Evolutionary conservation across 306 rosid species (phyloP), one percentile per base, ranked within the genome.

Genomic region (Cucurbita pepo): DNA sequence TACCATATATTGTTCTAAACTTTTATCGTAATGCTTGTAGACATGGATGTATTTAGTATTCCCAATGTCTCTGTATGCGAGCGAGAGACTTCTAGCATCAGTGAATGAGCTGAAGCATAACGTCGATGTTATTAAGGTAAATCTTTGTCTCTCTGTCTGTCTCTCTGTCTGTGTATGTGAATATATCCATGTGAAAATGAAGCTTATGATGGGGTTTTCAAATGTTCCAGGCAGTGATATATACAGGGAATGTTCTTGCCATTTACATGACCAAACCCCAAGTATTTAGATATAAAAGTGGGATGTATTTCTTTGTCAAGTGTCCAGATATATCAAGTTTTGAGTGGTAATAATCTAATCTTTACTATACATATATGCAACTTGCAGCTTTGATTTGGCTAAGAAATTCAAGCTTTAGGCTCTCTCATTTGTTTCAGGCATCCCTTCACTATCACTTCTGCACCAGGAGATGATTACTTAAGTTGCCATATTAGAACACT

Each of bases 381-480:
- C 7, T 4, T 14, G 55, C 19, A 60, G 22, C 34, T 15, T 36
- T 7, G 37, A 54, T 54, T 54, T n/a, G 44, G 12, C n/a, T 57
- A 2, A 25, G 11, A 22, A 57, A 12, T 9, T 37, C 19, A 25
- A 10, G 15, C 2, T 50, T 21, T 21, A 12, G 16, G 13, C 4
- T 1, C 11, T 22, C 16, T 38, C 10, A 43, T 64, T 64, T 64
- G 53, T 60, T 41, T 78, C 77, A 93, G 98, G 98, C 97, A 93
- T 77, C 98, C 97, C 21, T 93, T 93, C 82, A 84, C 94, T 63
- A 93, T 90, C 80, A 93, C 98, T 75, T 94, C 98, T 64, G 98
- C 98, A 44, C 97, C 97, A 0, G 96, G 95, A 71, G 97, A 94
- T 76, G 92, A 89, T 56, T 90, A 89, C 85, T 78, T 94, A 79